Conservation (phyloP, 306 rosid species). For the Castanopsis chinensis region DNA sequence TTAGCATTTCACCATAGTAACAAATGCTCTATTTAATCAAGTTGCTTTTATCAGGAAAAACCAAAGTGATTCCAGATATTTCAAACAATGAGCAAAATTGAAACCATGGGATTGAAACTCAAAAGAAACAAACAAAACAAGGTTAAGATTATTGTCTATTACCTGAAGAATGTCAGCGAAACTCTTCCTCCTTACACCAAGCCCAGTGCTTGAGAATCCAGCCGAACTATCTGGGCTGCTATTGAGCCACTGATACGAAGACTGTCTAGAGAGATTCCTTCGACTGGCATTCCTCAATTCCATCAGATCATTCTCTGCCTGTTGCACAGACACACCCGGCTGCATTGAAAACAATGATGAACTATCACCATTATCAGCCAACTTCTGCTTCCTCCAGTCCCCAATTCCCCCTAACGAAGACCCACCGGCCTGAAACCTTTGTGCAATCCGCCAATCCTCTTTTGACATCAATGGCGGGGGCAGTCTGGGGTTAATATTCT, state of each 20-base stretch:
- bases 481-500: slow-evolving; percentile 73
- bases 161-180: slow-evolving; percentile 88
- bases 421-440: slow-evolving; percentile 75
- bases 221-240: slow-evolving; percentile 40
- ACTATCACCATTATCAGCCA: slow-evolving; percentile 39
- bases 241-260: slow-evolving; percentile 53
- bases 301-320: slow-evolving; percentile 60
- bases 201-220: slow-evolving; percentile 53
- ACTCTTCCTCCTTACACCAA: slow-evolving; percentile 71
- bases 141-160: slow-evolving; percentile 12
- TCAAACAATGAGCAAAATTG: background rate
- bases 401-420: slow-evolving; percentile 55
- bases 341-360: slow-evolving; percentile 79
- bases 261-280: slow-evolving; percentile 49
- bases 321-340: slow-evolving; percentile 64
- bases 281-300: slow-evolving; percentile 56
- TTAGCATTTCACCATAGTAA: slow-evolving; percentile 10
- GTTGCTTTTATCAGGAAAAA: slow-evolving; percentile 10
- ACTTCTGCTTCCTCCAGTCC: slow-evolving; percentile 66
- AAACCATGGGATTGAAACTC: slow-evolving; percentile 16
- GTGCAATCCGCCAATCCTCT: slow-evolving; percentile 97
- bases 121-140: slow-evolving; percentile 6
- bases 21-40: slow-evolving; percentile 5
- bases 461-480: slow-evolving; percentile 88
- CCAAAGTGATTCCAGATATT: slow-evolving; percentile 18